A percentile compares a stretch with the other conserved stretches of the same genome.
Conservation (phyloP, 2,329 filamentous ascomycete genomes). For the Paecilomyces variotii region DNA sequence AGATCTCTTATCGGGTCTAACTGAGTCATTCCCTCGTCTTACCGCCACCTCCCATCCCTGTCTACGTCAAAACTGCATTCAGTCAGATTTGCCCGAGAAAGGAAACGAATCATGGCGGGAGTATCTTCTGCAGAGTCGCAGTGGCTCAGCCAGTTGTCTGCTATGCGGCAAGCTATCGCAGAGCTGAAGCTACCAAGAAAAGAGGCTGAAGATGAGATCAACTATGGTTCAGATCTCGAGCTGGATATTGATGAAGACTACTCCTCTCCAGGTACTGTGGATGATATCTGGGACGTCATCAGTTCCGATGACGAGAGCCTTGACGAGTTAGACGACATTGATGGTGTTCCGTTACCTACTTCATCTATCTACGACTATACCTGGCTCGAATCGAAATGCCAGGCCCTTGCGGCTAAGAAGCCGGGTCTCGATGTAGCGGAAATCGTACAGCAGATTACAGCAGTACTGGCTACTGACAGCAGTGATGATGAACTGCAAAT, state of each 20-base stretch:
- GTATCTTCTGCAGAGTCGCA: slow-evolving; percentile 43
- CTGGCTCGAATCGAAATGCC: slow-evolving; percentile 68
- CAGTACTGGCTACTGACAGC: slow-evolving; percentile 61
- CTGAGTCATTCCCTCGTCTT: neutral
- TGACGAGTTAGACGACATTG: slow-evolving; percentile 53
- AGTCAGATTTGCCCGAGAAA: neutral
- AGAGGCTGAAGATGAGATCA: slow-evolving; percentile 30
- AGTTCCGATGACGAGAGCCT: slow-evolving; percentile 63
- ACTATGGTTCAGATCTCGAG: slow-evolving; percentile 46
- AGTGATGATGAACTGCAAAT: slow-evolving; percentile 86
- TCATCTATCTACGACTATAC: slow-evolving; percentile 44
- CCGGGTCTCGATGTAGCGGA: slow-evolving; percentile 60
- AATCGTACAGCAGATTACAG: slow-evolving; percentile 69
- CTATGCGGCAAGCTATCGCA: slow-evolving; percentile 80
- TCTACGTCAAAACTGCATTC: neutral
- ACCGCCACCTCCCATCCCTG: neutral
- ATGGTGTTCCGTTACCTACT: slow-evolving; percentile 27
- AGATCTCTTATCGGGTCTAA: neutral
- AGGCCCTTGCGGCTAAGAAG: slow-evolving; percentile 55
- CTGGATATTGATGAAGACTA: slow-evolving; percentile 57
- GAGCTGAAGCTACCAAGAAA: slow-evolving; percentile 54
- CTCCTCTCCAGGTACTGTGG: slow-evolving; percentile 52
- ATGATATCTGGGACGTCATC: slow-evolving; percentile 91
- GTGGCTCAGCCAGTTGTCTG: slow-evolving; percentile 78
- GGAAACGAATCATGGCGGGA: slow-evolving; percentile 12